Percentiles rank a stretch among this genome's conserved stretches.
phyloP scores from a whole-genome alignment of 306 rosid species.

The cucumber (Cucumis sativus) region Cucumber_9930_V3 NC_026661.2:4872501-4873000 shows the following conservation, averaged over 20 bases:
- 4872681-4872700: background rate
- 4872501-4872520: background rate
- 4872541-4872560: background rate
- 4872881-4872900: background rate
- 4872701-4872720: constrained; percentile 43
- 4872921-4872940: background rate
- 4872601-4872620: constrained; percentile 10
- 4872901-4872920: background rate
- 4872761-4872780: constrained; percentile 45
- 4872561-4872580: background rate
- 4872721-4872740: constrained; percentile 58
- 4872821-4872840: constrained; percentile 57
- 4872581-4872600: constrained; percentile 8
- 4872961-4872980: background rate
- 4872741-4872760: constrained; percentile 53
- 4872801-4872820: constrained; percentile 50
- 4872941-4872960: background rate
- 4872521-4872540: background rate
- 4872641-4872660: constrained; percentile 26
- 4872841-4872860: constrained; percentile 38
- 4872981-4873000: no score
- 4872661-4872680: constrained; percentile 20
- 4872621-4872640: constrained; percentile 30
- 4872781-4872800: constrained; percentile 36
- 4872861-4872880: constrained; percentile 42